Conservation (phyloP, 164 flowering plant species). For the Piper betle region DNA sequence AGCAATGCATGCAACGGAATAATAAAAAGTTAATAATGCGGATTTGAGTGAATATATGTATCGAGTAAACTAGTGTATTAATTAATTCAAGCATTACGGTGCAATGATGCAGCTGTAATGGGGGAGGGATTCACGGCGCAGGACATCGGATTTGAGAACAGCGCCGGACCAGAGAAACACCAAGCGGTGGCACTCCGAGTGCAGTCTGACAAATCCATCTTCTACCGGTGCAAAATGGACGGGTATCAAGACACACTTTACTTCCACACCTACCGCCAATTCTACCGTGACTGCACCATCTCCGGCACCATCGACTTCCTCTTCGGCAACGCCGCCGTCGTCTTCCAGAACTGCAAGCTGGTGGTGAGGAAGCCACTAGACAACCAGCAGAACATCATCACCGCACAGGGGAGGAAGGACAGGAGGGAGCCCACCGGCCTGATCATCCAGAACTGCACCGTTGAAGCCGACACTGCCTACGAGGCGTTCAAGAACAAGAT, state of each 20-base stretch:
- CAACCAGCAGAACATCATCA: slow-evolving; percentile 33
- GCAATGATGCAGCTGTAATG: slow-evolving; percentile 26
- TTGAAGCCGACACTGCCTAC: slow-evolving; percentile 8
- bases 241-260: slow-evolving; percentile 58
- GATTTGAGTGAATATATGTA: too few relatives aligned
- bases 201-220: slow-evolving; percentile 33
- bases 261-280: slow-evolving; percentile 45
- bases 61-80: too few relatives aligned
- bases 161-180: slow-evolving; percentile 52
- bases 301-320: too few relatives aligned
- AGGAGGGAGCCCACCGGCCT: slow-evolving; percentile 9
- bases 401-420: slow-evolving; percentile 44
- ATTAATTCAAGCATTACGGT: not conserved
- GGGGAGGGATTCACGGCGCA: slow-evolving; percentile 54
- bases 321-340: too few relatives aligned
- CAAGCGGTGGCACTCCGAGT: slow-evolving; percentile 74
- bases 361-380: slow-evolving; percentile 37
- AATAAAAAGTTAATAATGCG: too few relatives aligned
- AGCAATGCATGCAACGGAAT: too few relatives aligned
- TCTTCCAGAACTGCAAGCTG: slow-evolving; percentile 48
- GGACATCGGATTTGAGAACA: slow-evolving; percentile 73
- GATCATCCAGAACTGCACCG: slow-evolving; percentile 12
- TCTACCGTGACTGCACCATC: slow-evolving; percentile 44
- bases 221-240: slow-evolving; percentile 59
- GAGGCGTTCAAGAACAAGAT: not conserved